Evolutionary conservation across 1,284 basidiomycete species (phyloP).

Genomic region (Boletellus deceptivus): DNA sequence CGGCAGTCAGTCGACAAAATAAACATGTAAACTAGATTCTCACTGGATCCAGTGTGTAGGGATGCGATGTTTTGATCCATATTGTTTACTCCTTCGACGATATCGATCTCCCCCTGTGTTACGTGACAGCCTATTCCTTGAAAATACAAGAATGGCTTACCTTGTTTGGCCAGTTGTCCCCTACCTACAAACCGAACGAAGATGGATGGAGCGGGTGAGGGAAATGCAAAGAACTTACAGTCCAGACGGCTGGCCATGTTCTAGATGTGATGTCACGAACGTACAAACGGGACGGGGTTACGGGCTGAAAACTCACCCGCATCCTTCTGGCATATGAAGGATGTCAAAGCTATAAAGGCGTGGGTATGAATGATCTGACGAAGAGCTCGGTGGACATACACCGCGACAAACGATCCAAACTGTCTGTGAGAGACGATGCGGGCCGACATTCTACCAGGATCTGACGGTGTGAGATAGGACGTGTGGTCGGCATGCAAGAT

Average conservation of each 20-base stretch:
- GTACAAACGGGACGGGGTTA: not conserved
- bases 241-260: constrained; percentile 30
- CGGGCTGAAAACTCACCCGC: constrained; percentile 22
- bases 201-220: not conserved
- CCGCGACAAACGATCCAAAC: constrained; percentile 14
- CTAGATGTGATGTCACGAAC: constrained; percentile 5
- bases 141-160: not conserved
- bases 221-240: constrained; percentile 13
- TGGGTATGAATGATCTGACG: not conserved
- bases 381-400: constrained; percentile 16
- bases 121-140: not conserved
- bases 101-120: constrained; percentile 33
- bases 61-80: constrained; percentile 28
- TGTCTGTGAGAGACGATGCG: constrained; percentile 22
- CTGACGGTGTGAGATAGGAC: constrained; percentile 22
- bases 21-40: not conserved
- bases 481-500: constrained; percentile 37
- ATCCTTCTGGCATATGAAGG: constrained; percentile 28
- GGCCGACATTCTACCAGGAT: constrained; percentile 28
- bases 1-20: not conserved
- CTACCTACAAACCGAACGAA: constrained; percentile 16
- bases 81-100: constrained; percentile 33
- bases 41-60: constrained; percentile 21
- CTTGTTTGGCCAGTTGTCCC: constrained; percentile 21
- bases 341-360: constrained; percentile 23